Base-by-base conservation (phyloP, 768 basidiomycete genomes). In the Atractiella rhizophila region DNA sequence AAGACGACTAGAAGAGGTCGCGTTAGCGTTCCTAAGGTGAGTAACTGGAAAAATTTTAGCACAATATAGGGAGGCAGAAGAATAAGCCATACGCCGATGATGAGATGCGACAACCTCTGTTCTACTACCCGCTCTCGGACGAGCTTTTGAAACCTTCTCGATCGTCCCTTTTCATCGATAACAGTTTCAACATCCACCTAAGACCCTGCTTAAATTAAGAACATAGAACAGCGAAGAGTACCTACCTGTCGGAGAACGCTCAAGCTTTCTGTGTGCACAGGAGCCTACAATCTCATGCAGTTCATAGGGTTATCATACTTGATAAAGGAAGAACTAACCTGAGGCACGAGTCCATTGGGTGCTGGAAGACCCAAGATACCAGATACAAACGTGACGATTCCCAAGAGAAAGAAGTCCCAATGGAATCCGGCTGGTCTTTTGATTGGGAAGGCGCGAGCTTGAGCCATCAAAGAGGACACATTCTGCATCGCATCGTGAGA, bases 31-130 rank as follows among this genome's bases (percentile, higher is more conserved):
- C 82, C 71, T 6, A 91, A 66, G 53, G 45, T 48, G 23, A 51
- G 32, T 15, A 47, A 37, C 37, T 43, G 40, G 1, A 9, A n/a
- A 28, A 35, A 1, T 15, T 18, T 1, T 13, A 5, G 18, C 25
- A 19, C 13, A 23, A 23, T 16, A 19, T 16, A 20, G 1, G 37
- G 33, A 30, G n/a, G 33, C 13, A 28, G 34, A n/a, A 15, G 37
- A 28, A 7, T 4, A 1, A 2, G 70, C 79, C 26, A 81, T 58
- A 11, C 69, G 58, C 18, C 86, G 81, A 57, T 91, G 78, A 72
- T 74, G 16, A 91, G 65, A 55, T 91, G 86, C 7, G 81, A 86
- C 10, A 81, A 71, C n/a, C 85, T 67, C 59, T 91, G 85, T 55
- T 94, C 85, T 4, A 91, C 77, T 1, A 91, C 77, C 0, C 68